Base-by-base conservation (phyloP, 805 yeast species). In the Candida tibetensis region DNA sequence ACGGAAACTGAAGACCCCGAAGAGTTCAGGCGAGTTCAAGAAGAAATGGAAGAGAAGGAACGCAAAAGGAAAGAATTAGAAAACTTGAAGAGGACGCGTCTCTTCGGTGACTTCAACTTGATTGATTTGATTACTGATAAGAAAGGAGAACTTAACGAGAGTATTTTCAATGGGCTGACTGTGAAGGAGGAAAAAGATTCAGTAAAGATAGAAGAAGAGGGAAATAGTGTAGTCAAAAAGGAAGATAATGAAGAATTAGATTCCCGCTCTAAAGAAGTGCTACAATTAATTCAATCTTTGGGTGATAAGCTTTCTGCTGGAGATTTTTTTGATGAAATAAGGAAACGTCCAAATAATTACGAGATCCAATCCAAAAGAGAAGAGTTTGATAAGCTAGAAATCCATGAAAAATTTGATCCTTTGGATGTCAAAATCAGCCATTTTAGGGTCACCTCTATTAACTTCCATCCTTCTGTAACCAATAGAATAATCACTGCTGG, bases 401-500 rank as follows among this genome's bases (percentile, higher is more conserved):
- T 86, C 10, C 78, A 76, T 49, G 77, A 72, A 8, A 68, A 69
- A 13, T 79, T 76, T 51, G 79, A 77, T 41, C 89, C 93, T 0
- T 76, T 79, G 45, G 85, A 83, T 35, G 74, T 88, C 44, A 83
- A 81, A 51, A 61, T 91, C 3, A 76, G 85, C 0, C 74, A 76
- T 26, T 84, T 82, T 36, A 69, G 99, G 41, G 80, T 91, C 57
- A 79, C 90, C 0, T 68, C 85, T 2, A 72, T 89, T 28, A 66
- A 71, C 28, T 83, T 87, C 56, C 98, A 91, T 59, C 96, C 97
- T 0, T 62, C 85, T 0, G 57, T 55, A 0, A 73, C 71, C 1
- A 79, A 79, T 43, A 72, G 83, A 46, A 52, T 91, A 4, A 70
- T 89, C 2, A 56, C 86, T 22, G 96, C 89, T 1, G 98, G 97